Evolutionary conservation across 495 filamentous ascomycete genomes (phyloP).

Genomic region (Annulohypoxylon bovei): DNA sequence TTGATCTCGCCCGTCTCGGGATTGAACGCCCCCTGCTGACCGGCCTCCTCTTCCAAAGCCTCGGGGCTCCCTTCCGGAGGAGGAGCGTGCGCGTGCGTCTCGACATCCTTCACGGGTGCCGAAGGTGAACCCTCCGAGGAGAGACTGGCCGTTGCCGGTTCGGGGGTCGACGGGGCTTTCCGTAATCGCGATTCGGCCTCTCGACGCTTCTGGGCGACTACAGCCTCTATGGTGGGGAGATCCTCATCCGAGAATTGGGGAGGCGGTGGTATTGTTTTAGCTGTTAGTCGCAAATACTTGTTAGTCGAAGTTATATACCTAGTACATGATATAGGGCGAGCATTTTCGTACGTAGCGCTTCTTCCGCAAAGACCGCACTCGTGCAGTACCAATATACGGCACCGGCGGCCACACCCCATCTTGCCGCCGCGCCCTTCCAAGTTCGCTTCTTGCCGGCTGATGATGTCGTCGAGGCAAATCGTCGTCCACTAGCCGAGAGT

Average conservation of each 20-base stretch:
- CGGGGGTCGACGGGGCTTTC: constrained; percentile 39
- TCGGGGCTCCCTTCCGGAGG: constrained; percentile 50
- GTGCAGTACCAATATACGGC: constrained; percentile 96
- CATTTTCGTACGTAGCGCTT: constrained; percentile 72
- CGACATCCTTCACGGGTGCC: constrained; percentile 32
- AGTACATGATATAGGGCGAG: background rate
- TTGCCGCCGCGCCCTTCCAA: constrained; percentile 79
- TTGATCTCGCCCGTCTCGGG: constrained; percentile 99
- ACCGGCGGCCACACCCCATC: constrained; percentile 79
- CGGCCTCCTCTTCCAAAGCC: constrained; percentile 81
- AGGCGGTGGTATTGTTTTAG: constrained; percentile 49
- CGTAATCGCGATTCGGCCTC: constrained; percentile 47
- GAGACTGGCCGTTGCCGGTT: constrained; percentile 30
- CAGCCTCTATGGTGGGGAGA: constrained; percentile 59
- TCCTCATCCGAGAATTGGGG: constrained; percentile 56
- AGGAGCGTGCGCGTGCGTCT: constrained; percentile 34
- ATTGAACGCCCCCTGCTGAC: constrained; percentile 91
- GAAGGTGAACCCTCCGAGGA: constrained; percentile 37
- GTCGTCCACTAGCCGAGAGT: constrained; percentile 52
- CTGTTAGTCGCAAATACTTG: constrained; percentile 24
- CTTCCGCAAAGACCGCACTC: constrained; percentile 83
- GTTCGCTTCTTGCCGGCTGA: constrained; percentile 69
- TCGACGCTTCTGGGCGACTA: constrained; percentile 62
- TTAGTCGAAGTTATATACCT: constrained; percentile 7
- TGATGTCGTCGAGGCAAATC: constrained; percentile 78